These are phyloP conservation scores for Lactarius sanguifluus DNA, from an alignment of 768 basidiomycete genomes.

Conservation along the genomic window DNA sequence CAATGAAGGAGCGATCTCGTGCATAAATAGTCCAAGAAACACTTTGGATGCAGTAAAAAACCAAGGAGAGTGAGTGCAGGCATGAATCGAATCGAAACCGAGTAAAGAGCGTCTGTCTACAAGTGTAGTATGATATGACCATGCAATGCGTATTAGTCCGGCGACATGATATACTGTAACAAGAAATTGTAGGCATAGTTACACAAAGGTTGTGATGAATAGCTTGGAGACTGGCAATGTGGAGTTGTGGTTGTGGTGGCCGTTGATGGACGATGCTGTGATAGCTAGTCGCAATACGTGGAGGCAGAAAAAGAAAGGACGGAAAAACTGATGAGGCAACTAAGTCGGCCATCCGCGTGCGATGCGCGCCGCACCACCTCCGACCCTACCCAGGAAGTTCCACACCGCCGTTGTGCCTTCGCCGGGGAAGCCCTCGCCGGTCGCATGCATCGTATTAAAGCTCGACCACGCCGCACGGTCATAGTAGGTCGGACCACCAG, in stretches of 20 bases:
- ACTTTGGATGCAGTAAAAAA: background rate
- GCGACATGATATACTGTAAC: slow-evolving; percentile 1
- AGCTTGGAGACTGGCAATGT: background rate
- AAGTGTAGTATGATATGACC: slow-evolving; percentile 1
- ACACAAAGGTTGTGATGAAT: background rate
- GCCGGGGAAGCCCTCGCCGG: slow-evolving; percentile 63
- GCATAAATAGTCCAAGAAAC: background rate
- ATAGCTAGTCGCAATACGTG: background rate
- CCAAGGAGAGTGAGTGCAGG: background rate
- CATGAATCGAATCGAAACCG: background rate
- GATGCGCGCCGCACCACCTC: slow-evolving; percentile 72
- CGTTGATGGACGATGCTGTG: background rate
- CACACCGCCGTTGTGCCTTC: slow-evolving; percentile 64
- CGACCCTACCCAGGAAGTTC: slow-evolving; percentile 68
- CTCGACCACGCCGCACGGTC: slow-evolving; percentile 78
- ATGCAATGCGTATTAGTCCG: background rate
- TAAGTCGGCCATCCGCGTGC: slow-evolving; percentile 79
- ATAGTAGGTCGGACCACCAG: slow-evolving; percentile 70
- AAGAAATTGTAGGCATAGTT: background rate
- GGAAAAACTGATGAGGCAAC: slow-evolving; percentile 7
- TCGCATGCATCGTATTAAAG: slow-evolving; percentile 69
- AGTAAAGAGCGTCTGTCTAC: slow-evolving; percentile 10
- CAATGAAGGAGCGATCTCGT: background rate
- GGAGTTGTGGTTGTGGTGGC: background rate
- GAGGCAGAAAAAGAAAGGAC: background rate